phyloP scores from a whole-genome alignment of 2,329 filamentous ascomycete species.

The Microsporum ferrugineum region DNA sequence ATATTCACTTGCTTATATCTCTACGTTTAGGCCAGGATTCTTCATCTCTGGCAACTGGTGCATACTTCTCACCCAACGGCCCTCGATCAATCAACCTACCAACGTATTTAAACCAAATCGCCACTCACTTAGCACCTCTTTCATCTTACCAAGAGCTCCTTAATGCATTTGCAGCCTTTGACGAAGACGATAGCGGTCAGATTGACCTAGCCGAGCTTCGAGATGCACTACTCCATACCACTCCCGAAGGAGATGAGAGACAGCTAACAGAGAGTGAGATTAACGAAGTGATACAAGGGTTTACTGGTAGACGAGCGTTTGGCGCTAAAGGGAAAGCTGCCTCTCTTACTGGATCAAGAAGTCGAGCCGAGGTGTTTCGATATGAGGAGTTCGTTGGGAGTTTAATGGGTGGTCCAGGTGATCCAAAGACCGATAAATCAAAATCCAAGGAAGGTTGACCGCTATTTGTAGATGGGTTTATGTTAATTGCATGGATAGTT shows the following conservation, averaged over 20 bases:
- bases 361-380: constrained; percentile 77
- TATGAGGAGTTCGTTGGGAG: constrained; percentile 85
- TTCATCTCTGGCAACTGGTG: constrained; percentile 56
- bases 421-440: neutral
- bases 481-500: neutral
- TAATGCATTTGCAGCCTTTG: constrained; percentile 87
- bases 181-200: constrained; percentile 89
- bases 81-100: constrained; percentile 70
- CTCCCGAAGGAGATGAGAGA: constrained; percentile 58
- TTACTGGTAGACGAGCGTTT: constrained; percentile 73
- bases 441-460: constrained; percentile 11
- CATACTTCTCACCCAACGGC: constrained; percentile 64
- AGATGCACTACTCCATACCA: constrained; percentile 71
- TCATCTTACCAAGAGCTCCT: constrained; percentile 70
- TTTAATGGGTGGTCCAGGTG: constrained; percentile 45
- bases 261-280: constrained; percentile 60
- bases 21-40: constrained; percentile 57
- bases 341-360: constrained; percentile 42
- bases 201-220: constrained; percentile 73
- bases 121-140: constrained; percentile 59
- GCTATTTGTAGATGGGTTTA: neutral
- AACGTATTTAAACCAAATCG: constrained; percentile 72
- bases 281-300: constrained; percentile 76
- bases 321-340: constrained; percentile 44
- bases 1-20: neutral